Evolutionary conservation across 2,329 filamentous ascomycete genomes (phyloP), one percentile per base, ranked within the genome.

Genomic region (Aureobasidium sp.): DNA sequence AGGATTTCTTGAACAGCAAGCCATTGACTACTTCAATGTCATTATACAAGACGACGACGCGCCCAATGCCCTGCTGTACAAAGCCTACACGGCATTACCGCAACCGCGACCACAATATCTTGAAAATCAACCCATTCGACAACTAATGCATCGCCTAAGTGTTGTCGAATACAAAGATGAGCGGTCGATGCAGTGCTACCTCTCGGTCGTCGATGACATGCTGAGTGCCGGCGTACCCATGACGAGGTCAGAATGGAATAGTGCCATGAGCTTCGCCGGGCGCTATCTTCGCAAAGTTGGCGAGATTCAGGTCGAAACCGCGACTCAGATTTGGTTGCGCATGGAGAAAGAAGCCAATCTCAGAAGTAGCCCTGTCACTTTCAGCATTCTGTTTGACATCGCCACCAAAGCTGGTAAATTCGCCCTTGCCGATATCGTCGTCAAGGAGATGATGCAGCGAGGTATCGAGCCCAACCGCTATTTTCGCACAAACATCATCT

Each of bases 311-410:
- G 74, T 90, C 47, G 79, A 89, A 73, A 82, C 84, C 5, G 87
- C 90, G 0, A 78, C 99, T 49, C 82, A 85, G 52, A 75, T 95
- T 27, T 99, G 93, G 92, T 86, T 84, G 66, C 86, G 94, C 68
- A 97, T 97, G 91, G 94, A 99, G 74, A 81, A 83, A 51, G 77
- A 84, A 5, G 86, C 86, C 1, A 82, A 83, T 1, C 73, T 91
- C 15, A 76, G 77, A 67, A 87, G 83, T 39, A 89, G 88, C 67
- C 81, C 85, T 53, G 87, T 91, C n/a, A 96, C 93, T 0, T 95
- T 99, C 75, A 96, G 94, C 71, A 88, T 97, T 51, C 81, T 99
- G 14, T 97, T 96, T 68, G 89, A 97, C 70, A 83, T 91, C 12
- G 91, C 94, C 1, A 84, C 90, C 67, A 95, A 94, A 73, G 86